Evolutionary conservation across 495 filamentous ascomycete genomes (phyloP), one percentile per base, ranked within the genome.

Genomic region (Thozetella sp.): DNA sequence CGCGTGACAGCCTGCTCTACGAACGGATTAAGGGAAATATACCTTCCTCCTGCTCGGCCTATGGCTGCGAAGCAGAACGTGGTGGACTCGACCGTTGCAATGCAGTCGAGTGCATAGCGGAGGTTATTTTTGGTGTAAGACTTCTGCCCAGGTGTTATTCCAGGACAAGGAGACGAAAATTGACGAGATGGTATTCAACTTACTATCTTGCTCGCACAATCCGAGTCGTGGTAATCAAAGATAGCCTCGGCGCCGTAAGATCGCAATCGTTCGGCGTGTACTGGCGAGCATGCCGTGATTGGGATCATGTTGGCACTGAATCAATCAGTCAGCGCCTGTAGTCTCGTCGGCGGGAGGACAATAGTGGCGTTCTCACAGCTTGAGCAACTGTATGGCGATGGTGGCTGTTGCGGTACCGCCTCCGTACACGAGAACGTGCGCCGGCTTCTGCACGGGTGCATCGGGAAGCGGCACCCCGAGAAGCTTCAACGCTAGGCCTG

Each of bases 11-110:
- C 1, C 9, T 60, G 46, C 17, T 64, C 64, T 2, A 73, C 68
- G 24, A 69, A 73, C 1, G 73, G 67, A 22, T 76, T 74, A 15
- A 77, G 57, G 0, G 68, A 63, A 23, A 66, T 69, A 55, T 81
- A 82, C 10, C 61, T 55, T 2, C 79, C 80, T 6, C 80, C 80
- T 2, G 64, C 67, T 2, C 74, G 66, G 0, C 75, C 76, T 1
- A 82, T 68, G 2, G 70, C 67, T 6, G 59, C 60, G 45, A 76
- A 73, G 59, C 79, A 80, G 24, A 76, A 22, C 1, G 60, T 53
- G 51, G 75, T 68, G 2, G 74, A 70, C 13, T 59, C 59, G 12
- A 30, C 53, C 43, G 59, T 45, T 12, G 69, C 52, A 30, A 76
- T 62, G 51, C 64, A 69, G 59, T 78, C 74, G 11, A 78, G 45